A percentile compares a stretch with the other conserved stretches of the same genome.
These are phyloP conservation scores for Starmerella riodocensis DNA, from an alignment of 805 yeast species.

Conservation along the genomic window DNA sequence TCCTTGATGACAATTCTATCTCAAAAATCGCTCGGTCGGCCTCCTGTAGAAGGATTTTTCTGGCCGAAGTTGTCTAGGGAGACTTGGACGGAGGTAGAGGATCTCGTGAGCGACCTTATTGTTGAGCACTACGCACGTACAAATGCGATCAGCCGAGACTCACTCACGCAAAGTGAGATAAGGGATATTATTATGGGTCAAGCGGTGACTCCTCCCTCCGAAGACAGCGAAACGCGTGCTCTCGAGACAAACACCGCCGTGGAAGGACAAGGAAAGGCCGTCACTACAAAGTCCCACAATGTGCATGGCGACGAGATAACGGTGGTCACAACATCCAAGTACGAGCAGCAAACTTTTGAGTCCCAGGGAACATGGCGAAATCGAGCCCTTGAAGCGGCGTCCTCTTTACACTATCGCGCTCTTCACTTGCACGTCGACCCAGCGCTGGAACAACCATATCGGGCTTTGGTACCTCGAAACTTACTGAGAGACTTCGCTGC, in stretches of 20 bases:
- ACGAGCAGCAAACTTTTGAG: constrained; percentile 70
- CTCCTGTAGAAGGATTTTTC: constrained; percentile 68
- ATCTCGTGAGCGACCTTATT: constrained; percentile 76
- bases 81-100: constrained; percentile 85
- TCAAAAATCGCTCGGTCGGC: constrained; percentile 44
- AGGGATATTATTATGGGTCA: constrained; percentile 91
- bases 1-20: constrained; percentile 38
- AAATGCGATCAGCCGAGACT: constrained; percentile 70
- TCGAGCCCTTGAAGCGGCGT: constrained; percentile 62
- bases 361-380: constrained; percentile 86
- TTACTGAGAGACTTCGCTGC: constrained; percentile 62
- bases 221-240: constrained; percentile 51
- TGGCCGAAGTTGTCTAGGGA: constrained; percentile 89
- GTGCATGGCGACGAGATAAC: constrained; percentile 94
- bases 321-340: constrained; percentile 80
- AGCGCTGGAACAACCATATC: neutral
- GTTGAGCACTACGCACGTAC: constrained; percentile 72
- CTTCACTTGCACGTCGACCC: constrained; percentile 47
- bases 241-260: constrained; percentile 35
- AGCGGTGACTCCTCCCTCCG: constrained; percentile 81
- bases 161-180: constrained; percentile 85
- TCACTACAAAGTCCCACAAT: constrained; percentile 70
- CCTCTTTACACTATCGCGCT: constrained; percentile 57
- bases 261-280: constrained; percentile 38
- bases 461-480: constrained; percentile 58